Percentiles rank a stretch among this genome's conserved stretches.
Evolutionary conservation across 352 stramenopile species (phyloP).

Genomic region (Stephanocyclus meneghinianus): DNA sequence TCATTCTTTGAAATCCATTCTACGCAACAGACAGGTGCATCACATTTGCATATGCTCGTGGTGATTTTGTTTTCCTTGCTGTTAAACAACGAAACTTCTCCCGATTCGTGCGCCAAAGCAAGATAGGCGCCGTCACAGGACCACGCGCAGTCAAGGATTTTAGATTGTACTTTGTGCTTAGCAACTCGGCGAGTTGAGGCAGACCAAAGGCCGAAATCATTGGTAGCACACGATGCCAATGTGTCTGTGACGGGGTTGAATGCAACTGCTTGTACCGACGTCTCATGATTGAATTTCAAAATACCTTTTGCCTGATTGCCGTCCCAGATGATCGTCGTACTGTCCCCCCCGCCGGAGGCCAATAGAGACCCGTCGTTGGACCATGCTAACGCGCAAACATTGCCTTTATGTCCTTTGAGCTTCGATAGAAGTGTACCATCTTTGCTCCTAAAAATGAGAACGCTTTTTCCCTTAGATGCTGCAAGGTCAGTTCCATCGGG

Average conservation of each 20-base stretch:
- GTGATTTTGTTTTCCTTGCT: conserved; percentile 88
- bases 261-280: conserved; percentile 89
- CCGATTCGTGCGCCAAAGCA: conserved; percentile 90
- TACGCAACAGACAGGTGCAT: conserved; percentile 87
- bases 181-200: conserved; percentile 91
- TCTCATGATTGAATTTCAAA: conserved; percentile 95
- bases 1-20: conserved; percentile 86
- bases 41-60: conserved; percentile 85
- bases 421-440: conserved; percentile 89
- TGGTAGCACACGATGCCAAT: conserved; percentile 90
- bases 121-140: conserved; percentile 88
- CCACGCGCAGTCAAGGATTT: conserved; percentile 91
- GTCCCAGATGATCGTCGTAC: conserved; percentile 94
- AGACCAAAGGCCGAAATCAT: conserved; percentile 92
- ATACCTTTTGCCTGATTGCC: conserved; percentile 89
- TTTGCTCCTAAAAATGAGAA: conserved; percentile 90
- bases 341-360: conserved; percentile 90
- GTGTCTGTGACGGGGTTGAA: conserved; percentile 91
- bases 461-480: conserved; percentile 87
- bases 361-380: conserved; percentile 10
- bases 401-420: conserved; percentile 86
- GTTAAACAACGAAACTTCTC: conserved; percentile 89
- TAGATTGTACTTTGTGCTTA: conserved; percentile 92
- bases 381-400: conserved; percentile 87
- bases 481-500: conserved; percentile 88